Evolutionary conservation across 2,329 filamentous ascomycete genomes (phyloP).

Genomic region (Pyrenochaeta sp.): DNA sequence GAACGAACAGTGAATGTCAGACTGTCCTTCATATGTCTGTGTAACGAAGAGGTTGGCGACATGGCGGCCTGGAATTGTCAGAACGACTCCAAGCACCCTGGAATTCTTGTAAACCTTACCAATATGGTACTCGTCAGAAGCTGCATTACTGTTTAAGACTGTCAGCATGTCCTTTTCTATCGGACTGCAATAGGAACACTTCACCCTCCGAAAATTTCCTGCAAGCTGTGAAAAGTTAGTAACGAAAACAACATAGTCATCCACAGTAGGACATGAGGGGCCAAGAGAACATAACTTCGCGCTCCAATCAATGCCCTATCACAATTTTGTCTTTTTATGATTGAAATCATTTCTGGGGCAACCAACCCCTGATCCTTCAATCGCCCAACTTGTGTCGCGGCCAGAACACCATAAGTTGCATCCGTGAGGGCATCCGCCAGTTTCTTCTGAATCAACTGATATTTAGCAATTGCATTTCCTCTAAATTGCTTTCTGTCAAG

Average conservation of each 20-base stretch:
- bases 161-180: too few species aligned
- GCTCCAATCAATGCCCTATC: slow-evolving; percentile 85
- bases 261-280: background rate
- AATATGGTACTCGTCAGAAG: slow-evolving; percentile 95
- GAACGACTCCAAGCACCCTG: too few species aligned
- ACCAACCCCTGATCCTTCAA: slow-evolving; percentile 91
- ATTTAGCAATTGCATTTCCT: slow-evolving; percentile 91
- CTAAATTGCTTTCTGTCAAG: slow-evolving; percentile 96
- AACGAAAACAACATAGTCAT: background rate
- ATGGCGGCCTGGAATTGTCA: slow-evolving; percentile 57
- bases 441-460: slow-evolving; percentile 98
- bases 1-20: slow-evolving; percentile 90
- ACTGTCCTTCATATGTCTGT: slow-evolving; percentile 98
- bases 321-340: slow-evolving; percentile 98
- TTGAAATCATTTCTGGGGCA: slow-evolving; percentile 92
- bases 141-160: slow-evolving; percentile 76
- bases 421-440: slow-evolving; percentile 91
- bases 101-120: slow-evolving; percentile 61
- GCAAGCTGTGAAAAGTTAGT: slow-evolving; percentile 64
- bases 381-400: slow-evolving; percentile 87
- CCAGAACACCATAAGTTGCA: slow-evolving; percentile 88
- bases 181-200: too few species aligned
- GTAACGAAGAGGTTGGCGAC: slow-evolving; percentile 97
- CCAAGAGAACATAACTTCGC: slow-evolving; percentile 62
- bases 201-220: slow-evolving; percentile 83